Evolutionary conservation across 2,329 filamentous ascomycete species (phyloP).

Genomic region (Xylariaceae sp.): DNA sequence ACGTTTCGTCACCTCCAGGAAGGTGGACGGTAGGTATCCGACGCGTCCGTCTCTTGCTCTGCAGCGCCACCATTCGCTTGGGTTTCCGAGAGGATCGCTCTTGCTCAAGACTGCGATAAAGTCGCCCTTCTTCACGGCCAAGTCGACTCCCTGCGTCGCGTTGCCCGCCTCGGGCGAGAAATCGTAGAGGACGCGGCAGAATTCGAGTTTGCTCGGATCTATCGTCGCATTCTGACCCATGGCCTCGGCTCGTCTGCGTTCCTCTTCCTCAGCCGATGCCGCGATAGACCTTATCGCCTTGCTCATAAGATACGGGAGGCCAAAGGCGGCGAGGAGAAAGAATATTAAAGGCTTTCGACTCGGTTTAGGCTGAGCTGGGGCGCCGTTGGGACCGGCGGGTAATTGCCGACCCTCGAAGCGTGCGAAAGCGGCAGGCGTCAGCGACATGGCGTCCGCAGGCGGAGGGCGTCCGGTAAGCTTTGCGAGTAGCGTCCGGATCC

Average conservation of each 20-base stretch:
- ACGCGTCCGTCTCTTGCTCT: constrained; percentile 82
- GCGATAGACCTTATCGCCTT: constrained; percentile 87
- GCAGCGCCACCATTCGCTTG: constrained; percentile 97
- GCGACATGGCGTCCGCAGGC: constrained; percentile 76
- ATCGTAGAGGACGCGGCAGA: constrained; percentile 91
- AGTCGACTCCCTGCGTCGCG: constrained; percentile 66
- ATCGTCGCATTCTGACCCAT: constrained; percentile 52
- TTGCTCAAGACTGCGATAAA: constrained; percentile 92
- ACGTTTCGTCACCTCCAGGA: constrained; percentile 68
- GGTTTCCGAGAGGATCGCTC: constrained; percentile 83
- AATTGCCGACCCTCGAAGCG: constrained; percentile 68
- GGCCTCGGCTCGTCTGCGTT: constrained; percentile 54
- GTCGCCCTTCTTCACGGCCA: constrained; percentile 90
- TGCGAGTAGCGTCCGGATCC: constrained; percentile 85
- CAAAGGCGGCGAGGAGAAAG: constrained; percentile 91
- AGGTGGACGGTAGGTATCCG: constrained; percentile 87
- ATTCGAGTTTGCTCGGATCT: constrained; percentile 89
- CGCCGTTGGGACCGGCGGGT: constrained; percentile 52
- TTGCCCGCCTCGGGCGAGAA: constrained; percentile 73
- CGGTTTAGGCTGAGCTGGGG: constrained; percentile 61
- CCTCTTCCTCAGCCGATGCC: constrained; percentile 77
- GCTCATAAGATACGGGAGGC: constrained; percentile 92
- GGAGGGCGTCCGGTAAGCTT: constrained; percentile 88
- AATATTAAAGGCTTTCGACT: constrained; percentile 95
- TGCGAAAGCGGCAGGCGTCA: constrained; percentile 89